Percentiles rank a stretch among this genome's conserved stretches.
phyloP scores from a whole-genome alignment of 2,329 filamentous ascomycete genomes.

The Ascochyta viciae-villosae region DNA sequence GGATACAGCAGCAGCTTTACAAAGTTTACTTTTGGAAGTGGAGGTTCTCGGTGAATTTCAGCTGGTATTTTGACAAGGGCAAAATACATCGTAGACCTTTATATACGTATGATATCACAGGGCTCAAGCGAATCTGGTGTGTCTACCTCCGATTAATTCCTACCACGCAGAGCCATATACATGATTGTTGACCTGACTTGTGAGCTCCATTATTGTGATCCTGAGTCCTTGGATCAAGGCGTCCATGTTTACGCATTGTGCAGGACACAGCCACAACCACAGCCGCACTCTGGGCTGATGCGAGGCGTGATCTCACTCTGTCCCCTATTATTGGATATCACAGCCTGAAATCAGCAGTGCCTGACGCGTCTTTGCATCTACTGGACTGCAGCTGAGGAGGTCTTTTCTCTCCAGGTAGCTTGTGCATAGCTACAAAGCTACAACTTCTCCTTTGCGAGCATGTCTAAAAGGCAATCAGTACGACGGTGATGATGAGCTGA shows the following conservation, averaged over 20 bases:
- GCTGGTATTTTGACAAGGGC: too few species aligned
- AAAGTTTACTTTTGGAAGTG: too few species aligned
- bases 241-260: not conserved
- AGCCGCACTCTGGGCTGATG: slow-evolving; percentile 23
- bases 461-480: slow-evolving; percentile 32
- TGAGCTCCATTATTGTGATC: too few species aligned
- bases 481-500: not conserved
- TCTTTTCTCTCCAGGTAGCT: not conserved
- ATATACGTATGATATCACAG: too few species aligned
- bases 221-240: not conserved
- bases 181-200: not conserved
- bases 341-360: slow-evolving; percentile 14
- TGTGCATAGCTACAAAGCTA: slow-evolving; percentile 15
- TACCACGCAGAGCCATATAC: not conserved
- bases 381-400: not conserved
- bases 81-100: too few species aligned
- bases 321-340: slow-evolving; percentile 10
- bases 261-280: slow-evolving; percentile 31
- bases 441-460: slow-evolving; percentile 48
- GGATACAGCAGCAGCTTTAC: too few species aligned
- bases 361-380: slow-evolving; percentile 22
- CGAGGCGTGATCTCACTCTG: slow-evolving; percentile 19
- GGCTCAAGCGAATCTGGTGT: too few species aligned
- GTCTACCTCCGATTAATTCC: too few species aligned
- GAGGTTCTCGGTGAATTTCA: too few species aligned